phyloP scores from a whole-genome alignment of 768 basidiomycete genomes.

The Panellus pusillus region DNA sequence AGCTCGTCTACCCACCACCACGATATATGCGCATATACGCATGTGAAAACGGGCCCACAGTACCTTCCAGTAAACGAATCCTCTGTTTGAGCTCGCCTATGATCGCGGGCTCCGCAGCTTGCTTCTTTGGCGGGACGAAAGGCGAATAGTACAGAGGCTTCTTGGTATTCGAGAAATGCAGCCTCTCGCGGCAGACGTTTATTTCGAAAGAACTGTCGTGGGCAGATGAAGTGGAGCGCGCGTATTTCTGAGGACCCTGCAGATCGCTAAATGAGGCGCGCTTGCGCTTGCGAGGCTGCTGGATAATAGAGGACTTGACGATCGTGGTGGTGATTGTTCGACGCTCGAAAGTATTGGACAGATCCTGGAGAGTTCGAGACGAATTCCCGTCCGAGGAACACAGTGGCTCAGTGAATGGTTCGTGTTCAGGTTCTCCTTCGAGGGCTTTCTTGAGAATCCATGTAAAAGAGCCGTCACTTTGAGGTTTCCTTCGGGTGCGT shows the following conservation, averaged over 20 bases:
- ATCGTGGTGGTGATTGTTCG: conserved; percentile 1
- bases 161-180: conserved; percentile 21
- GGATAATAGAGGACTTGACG: conserved; percentile 1
- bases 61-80: conserved; percentile 36
- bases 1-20: conserved; percentile 39
- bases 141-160: conserved; percentile 12
- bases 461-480: conserved; percentile 32
- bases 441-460: conserved; percentile 32
- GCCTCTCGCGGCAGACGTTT: conserved; percentile 36
- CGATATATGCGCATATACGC: conserved; percentile 10
- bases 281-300: conserved; percentile 29
- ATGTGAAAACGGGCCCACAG: neutral
- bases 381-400: conserved; percentile 5
- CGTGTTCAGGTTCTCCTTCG: conserved; percentile 17
- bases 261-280: conserved; percentile 42
- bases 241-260: conserved; percentile 41
- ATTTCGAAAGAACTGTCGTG: conserved; percentile 49
- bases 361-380: neutral
- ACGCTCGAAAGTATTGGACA: conserved; percentile 12
- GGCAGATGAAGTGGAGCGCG: conserved; percentile 40
- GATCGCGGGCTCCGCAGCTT: conserved; percentile 10
- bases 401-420: neutral
- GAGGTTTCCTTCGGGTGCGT: conserved; percentile 7
- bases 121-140: conserved; percentile 6
- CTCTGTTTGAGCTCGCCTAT: conserved; percentile 16